Evolutionary conservation across 257 asterid species (phyloP).

Genomic region (Solanum neorickii): DNA sequence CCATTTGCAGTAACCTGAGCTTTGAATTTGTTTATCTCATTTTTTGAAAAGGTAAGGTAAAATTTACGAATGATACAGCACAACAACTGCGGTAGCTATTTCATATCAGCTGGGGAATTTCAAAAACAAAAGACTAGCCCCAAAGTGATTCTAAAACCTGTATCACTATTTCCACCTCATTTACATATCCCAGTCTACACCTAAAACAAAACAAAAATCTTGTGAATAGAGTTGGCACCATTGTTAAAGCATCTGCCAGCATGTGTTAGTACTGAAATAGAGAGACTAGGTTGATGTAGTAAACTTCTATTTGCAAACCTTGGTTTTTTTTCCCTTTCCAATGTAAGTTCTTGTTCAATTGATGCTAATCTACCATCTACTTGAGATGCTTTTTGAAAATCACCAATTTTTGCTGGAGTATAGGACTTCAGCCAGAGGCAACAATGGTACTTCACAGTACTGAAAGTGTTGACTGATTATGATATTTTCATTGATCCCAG

Average conservation of each 20-base stretch:
- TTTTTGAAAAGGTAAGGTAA: background rate
- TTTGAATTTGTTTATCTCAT: background rate
- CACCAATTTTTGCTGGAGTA: background rate
- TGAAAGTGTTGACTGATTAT: background rate
- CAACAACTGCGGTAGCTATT: background rate
- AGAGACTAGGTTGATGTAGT: background rate
- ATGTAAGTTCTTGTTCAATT: background rate
- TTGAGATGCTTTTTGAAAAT: background rate
- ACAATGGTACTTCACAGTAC: background rate
- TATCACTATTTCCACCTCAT: background rate
- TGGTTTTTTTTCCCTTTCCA: background rate
- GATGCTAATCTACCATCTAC: background rate
- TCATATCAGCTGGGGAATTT: background rate
- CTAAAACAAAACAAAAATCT: background rate
- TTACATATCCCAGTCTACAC: background rate
- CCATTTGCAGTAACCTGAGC: background rate
- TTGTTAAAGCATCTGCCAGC: background rate
- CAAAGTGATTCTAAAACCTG: background rate
- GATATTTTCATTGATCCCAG: slow-evolving; percentile 20
- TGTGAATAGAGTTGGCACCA: background rate
- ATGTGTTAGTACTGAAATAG: background rate
- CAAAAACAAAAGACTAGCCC: background rate
- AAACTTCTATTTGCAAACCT: background rate
- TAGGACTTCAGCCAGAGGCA: background rate
- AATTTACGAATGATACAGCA: background rate